A percentile compares a stretch with the other conserved stretches of the same genome.
Evolutionary conservation across 257 asterid species (phyloP).

Genomic region (Capsicum chinense): DNA sequence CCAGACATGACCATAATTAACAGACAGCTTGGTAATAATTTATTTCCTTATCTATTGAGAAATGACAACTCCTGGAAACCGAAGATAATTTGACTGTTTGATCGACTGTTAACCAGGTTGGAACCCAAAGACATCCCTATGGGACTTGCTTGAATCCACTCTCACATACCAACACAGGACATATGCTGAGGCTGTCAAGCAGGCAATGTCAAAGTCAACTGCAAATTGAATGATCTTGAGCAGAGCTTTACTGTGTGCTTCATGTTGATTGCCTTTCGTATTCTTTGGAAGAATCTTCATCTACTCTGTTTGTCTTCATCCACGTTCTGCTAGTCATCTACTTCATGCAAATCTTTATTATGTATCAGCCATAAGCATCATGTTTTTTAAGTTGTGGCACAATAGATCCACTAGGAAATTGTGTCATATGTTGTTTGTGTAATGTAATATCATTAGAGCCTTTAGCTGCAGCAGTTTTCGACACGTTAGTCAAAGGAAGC

Average conservation of each 20-base stretch:
- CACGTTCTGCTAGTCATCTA: background rate
- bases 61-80: background rate
- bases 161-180: constrained; percentile 83
- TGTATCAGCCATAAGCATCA: background rate
- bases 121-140: constrained; percentile 81
- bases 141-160: constrained; percentile 80
- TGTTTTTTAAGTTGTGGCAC: constrained; percentile 6
- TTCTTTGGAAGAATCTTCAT: background rate
- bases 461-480: constrained; percentile 16
- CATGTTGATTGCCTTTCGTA: background rate
- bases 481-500: background rate
- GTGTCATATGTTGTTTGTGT: background rate
- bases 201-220: constrained; percentile 62
- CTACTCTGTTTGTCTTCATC: background rate
- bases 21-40: constrained; percentile 73
- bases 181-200: constrained; percentile 74
- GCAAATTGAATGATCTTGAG: constrained; percentile 43
- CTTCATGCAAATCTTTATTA: background rate
- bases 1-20: constrained; percentile 97
- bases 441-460: constrained; percentile 7
- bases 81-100: background rate
- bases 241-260: background rate
- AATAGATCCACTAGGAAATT: background rate
- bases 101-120: constrained; percentile 49
- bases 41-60: background rate